phyloP scores from a whole-genome alignment of 306 rosid species.

The Benincasa hispida region DNA sequence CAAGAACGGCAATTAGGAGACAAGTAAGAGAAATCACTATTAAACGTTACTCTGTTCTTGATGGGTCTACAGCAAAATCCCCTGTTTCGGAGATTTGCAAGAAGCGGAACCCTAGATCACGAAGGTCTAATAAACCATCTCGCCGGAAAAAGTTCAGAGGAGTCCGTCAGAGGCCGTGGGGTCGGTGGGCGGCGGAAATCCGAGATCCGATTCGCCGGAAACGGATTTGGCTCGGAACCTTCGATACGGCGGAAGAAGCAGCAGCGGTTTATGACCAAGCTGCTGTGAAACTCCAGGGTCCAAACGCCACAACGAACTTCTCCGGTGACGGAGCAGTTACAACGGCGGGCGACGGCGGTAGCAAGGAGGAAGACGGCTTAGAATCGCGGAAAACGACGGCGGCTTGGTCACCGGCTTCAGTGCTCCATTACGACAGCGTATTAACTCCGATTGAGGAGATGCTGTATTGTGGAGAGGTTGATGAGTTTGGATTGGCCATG shows the following conservation, averaged over 20 bases:
- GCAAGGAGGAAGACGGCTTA: background rate
- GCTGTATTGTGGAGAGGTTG: slow-evolving; percentile 24
- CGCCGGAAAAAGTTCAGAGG: slow-evolving; percentile 36
- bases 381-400: background rate
- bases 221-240: slow-evolving; percentile 79
- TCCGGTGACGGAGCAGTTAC: slow-evolving; percentile 13
- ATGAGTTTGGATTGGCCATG: slow-evolving; percentile 29
- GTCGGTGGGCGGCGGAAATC: slow-evolving; percentile 80
- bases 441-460: slow-evolving; percentile 11
- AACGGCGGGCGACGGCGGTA: background rate
- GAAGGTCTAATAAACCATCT: background rate
- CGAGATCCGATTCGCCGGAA: slow-evolving; percentile 52
- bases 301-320: slow-evolving; percentile 56
- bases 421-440: slow-evolving; percentile 19
- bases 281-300: slow-evolving; percentile 47
- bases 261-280: slow-evolving; percentile 63
- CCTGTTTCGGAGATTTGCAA: background rate
- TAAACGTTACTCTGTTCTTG: background rate
- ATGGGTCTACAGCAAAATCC: background rate
- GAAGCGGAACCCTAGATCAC: slow-evolving; percentile 2
- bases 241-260: slow-evolving; percentile 76
- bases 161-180: slow-evolving; percentile 83
- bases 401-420: slow-evolving; percentile 49
- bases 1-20: slow-evolving; percentile 17
- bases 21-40: slow-evolving; percentile 31